Base-by-base conservation (phyloP, 192 early-diverging fungal species). In the Borealophlyctis nickersoniae region DNA sequence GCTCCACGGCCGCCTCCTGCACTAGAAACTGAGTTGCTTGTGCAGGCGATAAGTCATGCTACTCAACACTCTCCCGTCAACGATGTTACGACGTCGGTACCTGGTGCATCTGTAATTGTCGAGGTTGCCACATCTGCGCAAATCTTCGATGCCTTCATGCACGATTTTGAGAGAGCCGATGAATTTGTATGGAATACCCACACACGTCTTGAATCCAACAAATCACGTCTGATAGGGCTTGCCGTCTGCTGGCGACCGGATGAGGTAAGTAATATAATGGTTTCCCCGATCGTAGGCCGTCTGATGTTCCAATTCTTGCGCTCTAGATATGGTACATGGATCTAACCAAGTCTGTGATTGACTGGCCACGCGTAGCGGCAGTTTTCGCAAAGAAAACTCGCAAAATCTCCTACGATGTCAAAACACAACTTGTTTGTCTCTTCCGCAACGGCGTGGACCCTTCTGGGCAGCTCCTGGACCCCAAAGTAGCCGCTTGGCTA, bases 401-500 rank as follows among this genome's bases (percentile, higher is more conserved):
- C 31, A 58, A 59, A 23, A 27, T 48, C 5, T 36, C n/a, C 19
- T 66, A 36, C 45, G 56, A 66, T 45, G 28, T 36, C 5, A 66
- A 58, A 34, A 26, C n/a, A 11, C 62, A 64, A 9, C 2, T 64
- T 4, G 14, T 28, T 2, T 34, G 26, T 34, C 53, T 66, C 36
- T 29, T 59, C 19, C n/a, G 24, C 16, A 58, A 58, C 54, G 22
- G 27, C 9, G 34, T 68, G 11, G 7, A 34, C 16, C 52, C 53
- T 2, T 24, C 14, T 3, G 29, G 29, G 22, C 24, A 28, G 28
- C 45, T 68, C 22, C 13, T 19, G 3, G 66, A 68, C 33, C 66
- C 66, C 11, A 63, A 68, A 33, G 29, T 68, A n/a, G 66, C 66
- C 19, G 62, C 62, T 14, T 68, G 66, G 66, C 34, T 22, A 2